phyloP scores from a whole-genome alignment of 768 basidiomycete species.

The Suillus occidentalis region DNA sequence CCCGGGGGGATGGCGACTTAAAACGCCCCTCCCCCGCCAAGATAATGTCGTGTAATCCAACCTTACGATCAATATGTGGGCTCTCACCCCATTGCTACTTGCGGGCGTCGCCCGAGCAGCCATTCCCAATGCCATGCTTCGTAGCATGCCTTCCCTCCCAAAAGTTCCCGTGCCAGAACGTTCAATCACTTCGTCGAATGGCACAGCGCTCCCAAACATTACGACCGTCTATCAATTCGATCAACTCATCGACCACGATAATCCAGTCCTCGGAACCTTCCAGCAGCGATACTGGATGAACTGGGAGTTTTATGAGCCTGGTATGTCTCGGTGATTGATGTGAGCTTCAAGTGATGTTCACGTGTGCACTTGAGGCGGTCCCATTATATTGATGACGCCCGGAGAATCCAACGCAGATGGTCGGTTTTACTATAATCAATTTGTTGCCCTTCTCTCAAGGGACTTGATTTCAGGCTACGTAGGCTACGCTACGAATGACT shows the following conservation, averaged over 20 bases:
- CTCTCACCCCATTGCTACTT: not conserved
- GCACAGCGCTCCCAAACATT: not conserved
- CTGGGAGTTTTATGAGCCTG: not conserved
- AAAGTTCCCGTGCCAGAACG: not conserved
- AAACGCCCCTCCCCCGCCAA: not conserved
- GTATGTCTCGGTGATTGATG: not conserved
- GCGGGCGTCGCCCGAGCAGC: not conserved
- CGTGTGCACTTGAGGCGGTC: not conserved
- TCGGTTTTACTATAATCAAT: not conserved
- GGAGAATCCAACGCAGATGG: not conserved
- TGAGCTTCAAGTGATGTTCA: not conserved
- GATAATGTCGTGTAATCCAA: not conserved
- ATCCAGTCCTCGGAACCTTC: not conserved
- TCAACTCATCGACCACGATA: not conserved
- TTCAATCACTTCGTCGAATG: not conserved
- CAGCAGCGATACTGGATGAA: not conserved
- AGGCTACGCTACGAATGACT: conserved; percentile 62
- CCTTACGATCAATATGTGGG: not conserved
- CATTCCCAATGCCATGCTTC: not conserved
- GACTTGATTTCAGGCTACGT: conserved; percentile 22
- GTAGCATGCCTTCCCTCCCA: not conserved
- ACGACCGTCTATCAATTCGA: not conserved
- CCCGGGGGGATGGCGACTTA: not conserved
- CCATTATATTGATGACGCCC: not conserved
- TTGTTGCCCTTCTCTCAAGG: not conserved